Percentiles rank a stretch among this genome's conserved stretches.
Evolutionary conservation across 2,329 filamentous ascomycete species (phyloP).

Genomic region (Colletotrichum sp.): DNA sequence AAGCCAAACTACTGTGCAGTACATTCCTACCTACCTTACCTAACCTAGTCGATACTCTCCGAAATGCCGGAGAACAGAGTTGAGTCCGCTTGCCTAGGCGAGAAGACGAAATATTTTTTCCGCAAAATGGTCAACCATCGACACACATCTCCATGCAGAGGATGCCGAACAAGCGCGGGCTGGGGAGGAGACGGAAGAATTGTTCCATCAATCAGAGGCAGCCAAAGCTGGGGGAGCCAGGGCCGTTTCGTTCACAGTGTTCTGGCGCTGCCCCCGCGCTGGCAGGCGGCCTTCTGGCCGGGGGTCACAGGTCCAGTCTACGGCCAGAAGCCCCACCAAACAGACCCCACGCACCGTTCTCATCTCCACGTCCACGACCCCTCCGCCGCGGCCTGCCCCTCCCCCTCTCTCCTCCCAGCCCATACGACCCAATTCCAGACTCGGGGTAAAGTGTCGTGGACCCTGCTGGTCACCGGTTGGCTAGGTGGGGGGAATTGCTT

Average conservation of each 20-base stretch:
- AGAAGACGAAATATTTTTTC: not conserved
- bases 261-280: not conserved
- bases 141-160: not conserved
- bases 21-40: not conserved
- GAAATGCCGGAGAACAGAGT: not conserved
- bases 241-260: not conserved
- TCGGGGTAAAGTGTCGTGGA: slow-evolving; percentile 9
- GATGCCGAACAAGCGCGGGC: slow-evolving; percentile 1
- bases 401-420: slow-evolving; percentile 10
- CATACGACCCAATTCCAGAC: slow-evolving; percentile 8
- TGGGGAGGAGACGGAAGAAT: slow-evolving; percentile 18
- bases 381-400: slow-evolving; percentile 20
- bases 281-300: slow-evolving; percentile 4
- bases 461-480: not conserved
- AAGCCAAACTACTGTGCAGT: not conserved
- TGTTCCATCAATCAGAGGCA: slow-evolving; percentile 35
- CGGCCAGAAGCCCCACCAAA: slow-evolving; percentile 13
- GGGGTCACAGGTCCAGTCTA: not conserved
- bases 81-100: not conserved
- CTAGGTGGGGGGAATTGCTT: not conserved
- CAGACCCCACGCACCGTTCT: not conserved
- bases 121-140: not conserved
- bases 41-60: not conserved
- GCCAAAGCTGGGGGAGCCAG: not conserved
- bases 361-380: not conserved